These are phyloP conservation scores for Leishmania braziliensis DNA, from an alignment of 208 protist species.

Conservation along the genomic window DNA sequence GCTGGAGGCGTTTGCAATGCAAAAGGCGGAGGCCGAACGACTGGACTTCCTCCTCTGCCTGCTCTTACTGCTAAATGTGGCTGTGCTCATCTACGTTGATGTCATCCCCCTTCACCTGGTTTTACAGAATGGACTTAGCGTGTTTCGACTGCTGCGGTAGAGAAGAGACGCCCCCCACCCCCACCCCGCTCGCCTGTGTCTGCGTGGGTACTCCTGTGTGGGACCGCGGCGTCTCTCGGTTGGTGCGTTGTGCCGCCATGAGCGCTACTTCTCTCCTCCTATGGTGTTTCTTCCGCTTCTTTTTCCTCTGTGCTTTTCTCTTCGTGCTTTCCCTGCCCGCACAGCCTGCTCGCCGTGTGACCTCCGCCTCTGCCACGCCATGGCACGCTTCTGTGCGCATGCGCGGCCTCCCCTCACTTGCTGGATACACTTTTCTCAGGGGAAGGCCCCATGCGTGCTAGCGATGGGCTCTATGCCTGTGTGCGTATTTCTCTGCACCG, in stretches of 20 bases:
- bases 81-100: slow-evolving; percentile 33
- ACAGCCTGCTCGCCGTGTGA: neutral
- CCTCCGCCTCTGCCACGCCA: neutral
- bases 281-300: neutral
- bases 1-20: slow-evolving; percentile 44
- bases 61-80: slow-evolving; percentile 49
- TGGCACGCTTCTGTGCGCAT: neutral
- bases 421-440: neutral
- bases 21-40: slow-evolving; percentile 42
- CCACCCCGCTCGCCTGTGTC: neutral
- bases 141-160: slow-evolving; percentile 46
- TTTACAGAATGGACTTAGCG: slow-evolving; percentile 31
- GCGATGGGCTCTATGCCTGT: neutral
- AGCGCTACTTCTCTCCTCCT: neutral
- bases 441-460: neutral
- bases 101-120: slow-evolving; percentile 50
- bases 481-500: neutral
- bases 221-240: neutral
- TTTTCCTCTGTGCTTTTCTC: neutral
- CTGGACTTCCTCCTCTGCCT: slow-evolving; percentile 42
- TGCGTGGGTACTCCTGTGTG: neutral
- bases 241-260: neutral
- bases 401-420: too few relatives aligned
- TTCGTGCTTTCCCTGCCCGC: neutral
- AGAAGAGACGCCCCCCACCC: neutral